Conservation (phyloP, 495 filamentous ascomycete genomes). For the Symbiotaphrina buchneri region DNA sequence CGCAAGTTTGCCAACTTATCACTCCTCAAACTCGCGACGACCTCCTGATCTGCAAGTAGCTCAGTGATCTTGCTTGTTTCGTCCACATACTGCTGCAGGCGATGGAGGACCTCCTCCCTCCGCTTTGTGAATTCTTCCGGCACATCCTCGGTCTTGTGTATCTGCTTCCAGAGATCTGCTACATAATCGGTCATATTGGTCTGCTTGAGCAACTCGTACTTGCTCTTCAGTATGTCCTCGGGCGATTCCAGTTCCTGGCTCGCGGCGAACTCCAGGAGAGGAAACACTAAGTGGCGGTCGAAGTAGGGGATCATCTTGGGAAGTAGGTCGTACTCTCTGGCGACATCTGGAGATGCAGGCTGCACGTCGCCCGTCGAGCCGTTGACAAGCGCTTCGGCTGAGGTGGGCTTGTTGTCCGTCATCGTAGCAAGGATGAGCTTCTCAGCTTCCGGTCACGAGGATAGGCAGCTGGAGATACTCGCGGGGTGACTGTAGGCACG, state of each 20-base stretch:
- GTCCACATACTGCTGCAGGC: conserved; percentile 58
- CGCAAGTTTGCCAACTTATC: conserved; percentile 96
- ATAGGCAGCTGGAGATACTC: too few species aligned
- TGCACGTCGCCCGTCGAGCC: conserved; percentile 22
- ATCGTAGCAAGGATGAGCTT: conserved; percentile 22
- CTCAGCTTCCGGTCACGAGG: too few species aligned
- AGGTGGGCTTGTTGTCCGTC: conserved; percentile 38
- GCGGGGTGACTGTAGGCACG: too few species aligned
- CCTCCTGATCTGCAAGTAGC: conserved; percentile 64
- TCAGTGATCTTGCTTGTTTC: conserved; percentile 69
- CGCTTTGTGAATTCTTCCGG: conserved; percentile 72
- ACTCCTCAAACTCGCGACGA: conserved; percentile 66
- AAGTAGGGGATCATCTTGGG: conserved; percentile 79
- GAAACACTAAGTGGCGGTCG: conserved; percentile 45
- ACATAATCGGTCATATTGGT: conserved; percentile 98
- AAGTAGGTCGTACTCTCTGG: conserved; percentile 55
- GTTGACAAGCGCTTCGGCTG: conserved; percentile 30
- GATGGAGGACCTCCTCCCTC: conserved; percentile 68
- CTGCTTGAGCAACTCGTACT: conserved; percentile 78
- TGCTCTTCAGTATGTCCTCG: conserved; percentile 52
- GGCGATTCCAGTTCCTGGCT: conserved; percentile 30
- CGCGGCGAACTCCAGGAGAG: conserved; percentile 7
- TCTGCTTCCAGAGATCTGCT: conserved; percentile 63
- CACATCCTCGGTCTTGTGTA: conserved; percentile 54
- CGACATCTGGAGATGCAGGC: conserved; percentile 28